Evolutionary conservation across 1,284 basidiomycete species (phyloP).

Genomic region (Xanthoconium separans): DNA sequence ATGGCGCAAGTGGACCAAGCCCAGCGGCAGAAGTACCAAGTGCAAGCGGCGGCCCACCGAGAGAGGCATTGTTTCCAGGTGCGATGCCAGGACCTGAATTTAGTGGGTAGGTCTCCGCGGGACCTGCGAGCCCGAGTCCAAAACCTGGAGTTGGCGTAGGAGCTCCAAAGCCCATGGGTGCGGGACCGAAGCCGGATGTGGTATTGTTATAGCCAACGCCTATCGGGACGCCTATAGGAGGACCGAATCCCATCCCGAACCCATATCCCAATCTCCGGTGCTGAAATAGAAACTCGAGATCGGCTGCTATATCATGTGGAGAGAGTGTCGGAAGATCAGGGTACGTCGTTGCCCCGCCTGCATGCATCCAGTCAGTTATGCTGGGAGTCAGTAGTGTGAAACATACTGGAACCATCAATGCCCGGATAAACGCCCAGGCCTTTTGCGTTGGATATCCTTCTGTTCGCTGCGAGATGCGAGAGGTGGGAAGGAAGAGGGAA

Average conservation of each 20-base stretch:
- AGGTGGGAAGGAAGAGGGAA: constrained; percentile 29
- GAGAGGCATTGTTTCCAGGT: constrained; percentile 7
- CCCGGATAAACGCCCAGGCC: constrained; percentile 21
- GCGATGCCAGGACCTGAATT: constrained; percentile 15
- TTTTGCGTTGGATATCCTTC: constrained; percentile 11
- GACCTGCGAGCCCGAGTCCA: constrained; percentile 19
- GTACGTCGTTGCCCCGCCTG: constrained; percentile 39
- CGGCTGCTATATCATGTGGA: constrained; percentile 48
- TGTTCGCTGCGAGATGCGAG: constrained; percentile 21
- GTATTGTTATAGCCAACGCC: constrained; percentile 19
- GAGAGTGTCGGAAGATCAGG: constrained; percentile 55
- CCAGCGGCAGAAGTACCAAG: constrained; percentile 14
- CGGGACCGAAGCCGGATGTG: constrained; percentile 22
- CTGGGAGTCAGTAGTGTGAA: constrained; percentile 1
- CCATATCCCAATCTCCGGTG: constrained; percentile 38
- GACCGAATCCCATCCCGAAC: constrained; percentile 31
- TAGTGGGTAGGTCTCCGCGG: constrained; percentile 19
- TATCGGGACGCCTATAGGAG: constrained; percentile 26
- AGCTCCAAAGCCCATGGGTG: constrained; percentile 20
- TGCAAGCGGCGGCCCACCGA: constrained; percentile 9
- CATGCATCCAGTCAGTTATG: constrained; percentile 8
- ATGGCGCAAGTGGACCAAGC: constrained; percentile 8
- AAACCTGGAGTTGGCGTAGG: constrained; percentile 17
- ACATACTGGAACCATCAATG: constrained; percentile 23
- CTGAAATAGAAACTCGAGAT: constrained; percentile 55